Evolutionary conservation across 2,329 filamentous ascomycete species (phyloP).

Genomic region (Ploettnerulaceae sp.): DNA sequence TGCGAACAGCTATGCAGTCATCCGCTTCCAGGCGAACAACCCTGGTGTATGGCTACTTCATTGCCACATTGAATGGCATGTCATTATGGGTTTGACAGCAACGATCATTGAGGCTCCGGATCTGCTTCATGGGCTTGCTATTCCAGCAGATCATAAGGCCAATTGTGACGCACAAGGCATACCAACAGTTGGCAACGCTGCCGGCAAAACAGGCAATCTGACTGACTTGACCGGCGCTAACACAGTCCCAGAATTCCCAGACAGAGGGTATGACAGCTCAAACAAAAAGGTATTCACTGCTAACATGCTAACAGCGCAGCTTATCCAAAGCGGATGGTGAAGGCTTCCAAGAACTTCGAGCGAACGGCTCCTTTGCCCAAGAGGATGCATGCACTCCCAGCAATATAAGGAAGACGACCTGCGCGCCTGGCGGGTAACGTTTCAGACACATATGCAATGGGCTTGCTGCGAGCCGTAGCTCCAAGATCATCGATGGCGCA

Average conservation of each 20-base stretch:
- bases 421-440: neutral
- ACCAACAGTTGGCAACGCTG: constrained; percentile 51
- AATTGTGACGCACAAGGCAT: constrained; percentile 37
- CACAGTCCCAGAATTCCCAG: constrained; percentile 9
- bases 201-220: constrained; percentile 50
- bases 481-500: too few relatives aligned
- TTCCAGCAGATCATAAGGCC: constrained; percentile 46
- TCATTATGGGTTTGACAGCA: constrained; percentile 14
- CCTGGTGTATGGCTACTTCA: constrained; percentile 49
- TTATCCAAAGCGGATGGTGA: constrained; percentile 4
- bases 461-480: too few relatives aligned
- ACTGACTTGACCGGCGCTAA: constrained; percentile 49
- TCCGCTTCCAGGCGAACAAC: constrained; percentile 46
- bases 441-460: too few relatives aligned
- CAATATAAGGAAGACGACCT: neutral
- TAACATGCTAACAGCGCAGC: neutral
- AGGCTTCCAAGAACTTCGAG: constrained; percentile 3
- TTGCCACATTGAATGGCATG: constrained; percentile 46
- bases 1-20: constrained; percentile 37
- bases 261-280: constrained; percentile 6
- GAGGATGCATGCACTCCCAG: neutral
- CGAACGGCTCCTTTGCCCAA: neutral
- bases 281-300: neutral
- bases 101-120: constrained; percentile 20
- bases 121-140: constrained; percentile 19